Evolutionary conservation across 441 rosid genomes (phyloP), one percentile per base, ranked within the genome.

Genomic region (Gossypium gossypioides): DNA sequence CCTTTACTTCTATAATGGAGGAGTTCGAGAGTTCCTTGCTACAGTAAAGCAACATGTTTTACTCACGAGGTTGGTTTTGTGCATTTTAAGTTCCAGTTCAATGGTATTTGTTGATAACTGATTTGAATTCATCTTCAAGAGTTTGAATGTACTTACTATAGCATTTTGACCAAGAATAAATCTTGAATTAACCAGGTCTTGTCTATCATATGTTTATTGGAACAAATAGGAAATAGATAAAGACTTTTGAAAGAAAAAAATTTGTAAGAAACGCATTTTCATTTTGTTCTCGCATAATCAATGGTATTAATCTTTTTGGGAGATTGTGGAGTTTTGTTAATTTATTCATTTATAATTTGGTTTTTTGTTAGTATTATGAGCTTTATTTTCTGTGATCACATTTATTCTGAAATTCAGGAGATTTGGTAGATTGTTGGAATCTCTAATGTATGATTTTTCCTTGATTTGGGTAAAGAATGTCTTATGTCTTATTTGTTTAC

Each of bases 1-100:
- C 70, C 91, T 96, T 51, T 93, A 90, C 85, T 93, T 96, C 80
- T 96, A 93, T 81, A 93, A 80, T 69, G 98, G 99, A 75, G 98
- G 99, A 72, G 97, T 93, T 71, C 85, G 88, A 79, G 97, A 91
- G 84, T 91, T 93, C 80, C 90, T 96, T 61, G 91, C 97, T 72
- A 85, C 88, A 51, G 71, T 93, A 71, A 96, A 91, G 85, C 99
- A 90, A 50, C 92, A 91, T 78, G 85, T 87, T 76, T 80, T 90
- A 65, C 86, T 93, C 84, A 86, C 88, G 85, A 96, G 99, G 98
- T 93, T 72, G 64, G 84, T 77, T 75, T 55, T 80, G 22, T 65
- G 75, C 68, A 7, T 52, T 6, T 59, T 2, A 51, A 68, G 50
- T 29, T 51, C 12, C 7, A 3, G 44, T 51, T 27, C 18, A 29